Evolutionary conservation across 306 rosid species (phyloP).

Genomic region (Hylodesmum podocarpum): DNA sequence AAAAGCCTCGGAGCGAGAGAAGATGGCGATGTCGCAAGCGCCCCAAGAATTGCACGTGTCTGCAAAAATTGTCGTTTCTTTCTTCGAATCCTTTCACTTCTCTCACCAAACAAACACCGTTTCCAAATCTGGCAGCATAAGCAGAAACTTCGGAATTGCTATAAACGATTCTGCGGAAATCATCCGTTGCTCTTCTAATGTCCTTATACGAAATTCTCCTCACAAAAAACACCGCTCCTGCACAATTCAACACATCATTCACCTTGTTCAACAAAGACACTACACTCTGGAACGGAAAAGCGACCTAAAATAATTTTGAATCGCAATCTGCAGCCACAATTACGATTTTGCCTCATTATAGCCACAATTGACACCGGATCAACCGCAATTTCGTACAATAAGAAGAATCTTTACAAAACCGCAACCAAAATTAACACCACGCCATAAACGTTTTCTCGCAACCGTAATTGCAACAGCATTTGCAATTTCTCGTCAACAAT

Average conservation of each 20-base stretch:
- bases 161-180: conserved; percentile 63
- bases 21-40: conserved; percentile 94
- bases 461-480: too few relatives aligned
- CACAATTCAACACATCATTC: conserved; percentile 31
- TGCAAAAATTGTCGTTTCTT: conserved; percentile 50
- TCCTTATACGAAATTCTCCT: conserved; percentile 68
- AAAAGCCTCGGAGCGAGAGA: conserved; percentile 80
- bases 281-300: too few relatives aligned
- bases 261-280: neutral
- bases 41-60: conserved; percentile 76
- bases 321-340: too few relatives aligned
- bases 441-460: too few relatives aligned
- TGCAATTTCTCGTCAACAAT: too few relatives aligned
- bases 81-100: conserved; percentile 56
- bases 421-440: too few relatives aligned
- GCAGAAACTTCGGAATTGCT: conserved; percentile 62
- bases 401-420: too few relatives aligned
- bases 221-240: conserved; percentile 60
- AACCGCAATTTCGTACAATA: too few relatives aligned
- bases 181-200: conserved; percentile 71
- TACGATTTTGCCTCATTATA: too few relatives aligned
- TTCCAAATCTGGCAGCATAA: conserved; percentile 67
- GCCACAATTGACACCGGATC: too few relatives aligned
- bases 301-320: too few relatives aligned
- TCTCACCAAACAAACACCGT: conserved; percentile 68